Percentiles rank a stretch among this genome's conserved stretches.
Evolutionary conservation across 768 basidiomycete species (phyloP).

Genomic region (Pleurotus salmoneostramineus): DNA sequence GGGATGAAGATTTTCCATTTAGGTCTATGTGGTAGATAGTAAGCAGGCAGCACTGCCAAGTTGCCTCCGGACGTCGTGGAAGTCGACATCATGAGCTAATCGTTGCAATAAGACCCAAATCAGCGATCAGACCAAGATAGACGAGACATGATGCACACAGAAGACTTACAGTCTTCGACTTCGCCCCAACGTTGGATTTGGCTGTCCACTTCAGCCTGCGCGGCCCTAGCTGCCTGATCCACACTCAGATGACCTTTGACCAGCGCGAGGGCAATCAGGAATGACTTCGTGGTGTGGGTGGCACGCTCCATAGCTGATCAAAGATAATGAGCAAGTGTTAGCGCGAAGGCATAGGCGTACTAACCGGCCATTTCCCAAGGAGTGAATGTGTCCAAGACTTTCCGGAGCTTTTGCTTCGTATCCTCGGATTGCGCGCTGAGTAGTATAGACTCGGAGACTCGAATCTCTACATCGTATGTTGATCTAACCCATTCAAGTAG

Average conservation of each 20-base stretch:
- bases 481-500: slow-evolving; percentile 74
- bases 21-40: slow-evolving; percentile 29
- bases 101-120: slow-evolving; percentile 2
- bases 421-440: slow-evolving; percentile 65
- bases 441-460: slow-evolving; percentile 68
- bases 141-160: slow-evolving; percentile 11
- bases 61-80: slow-evolving; percentile 86
- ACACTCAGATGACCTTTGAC: slow-evolving; percentile 72
- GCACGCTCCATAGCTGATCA: slow-evolving; percentile 82
- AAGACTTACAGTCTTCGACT: slow-evolving; percentile 90
- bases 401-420: slow-evolving; percentile 56
- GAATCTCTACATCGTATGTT: slow-evolving; percentile 64
- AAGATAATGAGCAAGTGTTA: background rate
- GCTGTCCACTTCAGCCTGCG: slow-evolving; percentile 90
- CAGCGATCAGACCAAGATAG: slow-evolving; percentile 10
- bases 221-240: slow-evolving; percentile 80
- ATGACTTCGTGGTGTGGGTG: slow-evolving; percentile 86
- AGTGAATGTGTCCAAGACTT: slow-evolving; percentile 61
- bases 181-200: slow-evolving; percentile 99
- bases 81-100: slow-evolving; percentile 96
- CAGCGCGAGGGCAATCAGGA: slow-evolving; percentile 83
- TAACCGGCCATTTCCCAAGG: slow-evolving; percentile 87
- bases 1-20: background rate
- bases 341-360: slow-evolving; percentile 19
- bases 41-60: slow-evolving; percentile 78